Evolutionary conservation across 345 rosid species (phyloP).

Genomic region (Conringia planisiliqua): DNA sequence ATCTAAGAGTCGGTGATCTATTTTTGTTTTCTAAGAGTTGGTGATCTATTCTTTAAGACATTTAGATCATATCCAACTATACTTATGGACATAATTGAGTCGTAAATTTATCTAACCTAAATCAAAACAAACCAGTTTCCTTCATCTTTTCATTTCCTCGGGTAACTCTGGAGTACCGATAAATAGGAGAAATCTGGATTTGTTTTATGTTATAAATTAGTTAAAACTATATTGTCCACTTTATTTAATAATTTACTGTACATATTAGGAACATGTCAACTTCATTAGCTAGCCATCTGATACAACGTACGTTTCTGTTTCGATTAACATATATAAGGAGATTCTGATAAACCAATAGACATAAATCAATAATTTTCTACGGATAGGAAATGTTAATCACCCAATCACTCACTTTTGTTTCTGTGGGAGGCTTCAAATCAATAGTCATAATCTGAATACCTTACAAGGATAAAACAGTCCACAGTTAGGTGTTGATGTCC

Average conservation of each 20-base stretch:
- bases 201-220: neutral
- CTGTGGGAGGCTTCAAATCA: constrained; percentile 32
- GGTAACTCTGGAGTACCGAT: neutral
- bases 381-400: constrained; percentile 1
- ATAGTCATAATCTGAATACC: constrained; percentile 28
- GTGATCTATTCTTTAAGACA: neutral
- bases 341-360: constrained; percentile 1
- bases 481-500: constrained; percentile 31
- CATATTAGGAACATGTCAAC: constrained; percentile 31
- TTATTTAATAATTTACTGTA: neutral
- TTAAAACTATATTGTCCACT: neutral
- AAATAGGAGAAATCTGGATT: neutral
- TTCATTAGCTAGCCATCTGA: constrained; percentile 13
- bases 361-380: neutral
- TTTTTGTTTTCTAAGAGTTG: too few species aligned
- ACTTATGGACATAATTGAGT: neutral
- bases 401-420: neutral
- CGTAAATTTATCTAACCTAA: neutral
- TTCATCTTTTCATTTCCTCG: neutral
- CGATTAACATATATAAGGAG: neutral
- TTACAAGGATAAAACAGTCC: constrained; percentile 37
- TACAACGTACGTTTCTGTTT: neutral
- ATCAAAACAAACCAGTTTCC: neutral
- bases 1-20: too few species aligned
- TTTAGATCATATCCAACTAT: neutral